These are phyloP conservation scores for carrot (Daucus carota) DNA, from an alignment of 129 eudicot genomes.

Conservation along the genomic window DH1_v3.0 NC_030381.2:3596501-3597000, in stretches of 20 bases:
- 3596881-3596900: slow-evolving; percentile 96
- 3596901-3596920: slow-evolving; percentile 6
- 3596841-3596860: slow-evolving; percentile 95
- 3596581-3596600: slow-evolving; percentile 84
- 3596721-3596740: slow-evolving; percentile 18
- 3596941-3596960: background rate
- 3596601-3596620: slow-evolving; percentile 73
- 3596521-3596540: background rate
- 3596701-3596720: slow-evolving; percentile 95
- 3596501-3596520: background rate
- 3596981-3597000: background rate
- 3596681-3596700: slow-evolving; percentile 99
- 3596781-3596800: slow-evolving; percentile 45
- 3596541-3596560: background rate
- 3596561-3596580: slow-evolving; percentile 82
- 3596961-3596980: background rate
- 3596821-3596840: slow-evolving; percentile 81
- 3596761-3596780: slow-evolving; percentile 2
- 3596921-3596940: background rate
- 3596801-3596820: slow-evolving; percentile 70
- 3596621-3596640: slow-evolving; percentile 88
- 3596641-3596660: slow-evolving; percentile 96
- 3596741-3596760: slow-evolving; percentile 13
- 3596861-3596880: slow-evolving; percentile 89
- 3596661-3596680: slow-evolving; percentile 96